Conservation (phyloP, 192 early-diverging fungal genomes). For the Geranomyces michiganensis region DNA sequence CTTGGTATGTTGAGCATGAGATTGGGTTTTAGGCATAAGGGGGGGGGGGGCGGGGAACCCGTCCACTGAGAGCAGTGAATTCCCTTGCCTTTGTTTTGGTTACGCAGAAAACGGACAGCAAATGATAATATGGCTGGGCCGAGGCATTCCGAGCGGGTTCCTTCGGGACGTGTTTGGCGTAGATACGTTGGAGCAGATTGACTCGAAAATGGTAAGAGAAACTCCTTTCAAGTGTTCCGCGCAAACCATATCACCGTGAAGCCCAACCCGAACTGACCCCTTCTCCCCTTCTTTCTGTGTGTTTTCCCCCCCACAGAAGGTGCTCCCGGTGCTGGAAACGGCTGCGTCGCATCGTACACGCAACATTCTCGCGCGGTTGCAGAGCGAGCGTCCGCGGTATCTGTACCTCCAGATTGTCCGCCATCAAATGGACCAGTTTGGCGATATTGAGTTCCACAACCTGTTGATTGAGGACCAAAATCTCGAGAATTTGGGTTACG, state of each 20-base stretch:
- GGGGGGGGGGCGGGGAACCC: no score
- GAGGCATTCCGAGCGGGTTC: slow-evolving; percentile 61
- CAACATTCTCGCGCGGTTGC: slow-evolving; percentile 65
- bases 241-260: background rate
- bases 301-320: slow-evolving; percentile 38
- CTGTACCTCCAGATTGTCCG: slow-evolving; percentile 75
- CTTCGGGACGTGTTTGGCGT: slow-evolving; percentile 84
- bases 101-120: slow-evolving; percentile 72
- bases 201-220: slow-evolving; percentile 63
- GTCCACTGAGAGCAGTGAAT: no score
- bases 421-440: slow-evolving; percentile 75
- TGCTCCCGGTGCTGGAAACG: slow-evolving; percentile 72
- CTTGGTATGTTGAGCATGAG: slow-evolving; percentile 63
- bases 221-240: slow-evolving; percentile 2
- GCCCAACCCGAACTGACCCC: background rate
- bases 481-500: slow-evolving; percentile 85
- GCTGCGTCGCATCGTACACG: slow-evolving; percentile 64
- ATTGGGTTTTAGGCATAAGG: no score
- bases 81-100: slow-evolving; percentile 9
- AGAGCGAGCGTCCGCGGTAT: slow-evolving; percentile 66
- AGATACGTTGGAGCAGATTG: slow-evolving; percentile 68
- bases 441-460: slow-evolving; percentile 78
- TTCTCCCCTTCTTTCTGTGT: background rate
- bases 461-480: slow-evolving; percentile 88
- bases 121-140: slow-evolving; percentile 88